These are phyloP conservation scores for Truncatella angustata DNA, from an alignment of 2,329 filamentous ascomycete genomes.

Conservation along the genomic window DNA sequence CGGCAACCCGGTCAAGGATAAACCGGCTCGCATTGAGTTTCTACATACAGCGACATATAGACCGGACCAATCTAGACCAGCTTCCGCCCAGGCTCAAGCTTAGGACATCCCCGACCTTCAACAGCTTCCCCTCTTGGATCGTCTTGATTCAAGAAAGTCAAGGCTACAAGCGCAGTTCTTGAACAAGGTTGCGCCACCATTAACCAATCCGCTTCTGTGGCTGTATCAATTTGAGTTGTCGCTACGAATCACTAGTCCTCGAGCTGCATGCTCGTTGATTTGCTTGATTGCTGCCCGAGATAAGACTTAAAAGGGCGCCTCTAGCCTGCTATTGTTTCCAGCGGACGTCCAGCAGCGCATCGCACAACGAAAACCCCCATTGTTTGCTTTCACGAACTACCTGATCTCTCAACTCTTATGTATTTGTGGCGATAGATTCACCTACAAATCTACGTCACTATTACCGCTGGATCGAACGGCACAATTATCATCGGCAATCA, in stretches of 20 bases:
- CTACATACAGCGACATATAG: not conserved
- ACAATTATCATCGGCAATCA: not conserved
- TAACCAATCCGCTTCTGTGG: not conserved
- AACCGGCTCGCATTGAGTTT: not conserved
- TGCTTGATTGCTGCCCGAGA: too few relatives aligned
- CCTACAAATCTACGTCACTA: constrained; percentile 1
- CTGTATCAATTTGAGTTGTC: not conserved
- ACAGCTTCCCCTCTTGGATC: constrained; percentile 3
- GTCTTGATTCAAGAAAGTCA: constrained; percentile 2
- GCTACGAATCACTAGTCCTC: not conserved
- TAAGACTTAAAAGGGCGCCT: too few relatives aligned
- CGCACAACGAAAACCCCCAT: too few relatives aligned
- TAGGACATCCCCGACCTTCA: not conserved
- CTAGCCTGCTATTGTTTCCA: too few relatives aligned
- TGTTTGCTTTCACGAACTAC: too few relatives aligned
- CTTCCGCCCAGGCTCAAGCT: too few relatives aligned
- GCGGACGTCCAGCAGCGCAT: too few relatives aligned
- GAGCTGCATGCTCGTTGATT: not conserved
- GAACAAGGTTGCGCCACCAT: constrained; percentile 1
- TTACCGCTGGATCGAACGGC: too few relatives aligned
- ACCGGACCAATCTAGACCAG: not conserved
- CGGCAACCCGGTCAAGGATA: too few relatives aligned
- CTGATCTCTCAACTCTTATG: too few relatives aligned
- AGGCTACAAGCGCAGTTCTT: not conserved
- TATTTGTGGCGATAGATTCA: too few relatives aligned